Evolutionary conservation across 1,284 basidiomycete species (phyloP).

Genomic region (Puccinia sorghi): DNA sequence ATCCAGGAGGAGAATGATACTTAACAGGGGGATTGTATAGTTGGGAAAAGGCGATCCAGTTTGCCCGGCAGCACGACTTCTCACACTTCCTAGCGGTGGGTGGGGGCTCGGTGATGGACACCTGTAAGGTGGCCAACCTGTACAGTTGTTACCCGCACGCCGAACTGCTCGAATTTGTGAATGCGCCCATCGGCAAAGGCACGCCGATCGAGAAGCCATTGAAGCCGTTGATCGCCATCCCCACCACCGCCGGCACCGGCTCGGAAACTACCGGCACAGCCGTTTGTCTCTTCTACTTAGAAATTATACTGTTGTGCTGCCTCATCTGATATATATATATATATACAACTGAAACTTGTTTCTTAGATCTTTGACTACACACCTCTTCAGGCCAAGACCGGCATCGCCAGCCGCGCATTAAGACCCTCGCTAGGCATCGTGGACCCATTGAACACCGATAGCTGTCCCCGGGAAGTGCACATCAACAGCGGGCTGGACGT

Average conservation of each 20-base stretch:
- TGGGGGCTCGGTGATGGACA: conserved; percentile 94
- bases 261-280: conserved; percentile 97
- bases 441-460: conserved; percentile 80
- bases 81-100: conserved; percentile 93
- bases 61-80: conserved; percentile 80
- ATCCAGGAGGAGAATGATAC: too few species aligned
- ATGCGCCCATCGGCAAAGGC: conserved; percentile 92
- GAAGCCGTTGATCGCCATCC: conserved; percentile 84
- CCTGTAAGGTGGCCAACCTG: conserved; percentile 87
- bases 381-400: conserved; percentile 88
- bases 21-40: too few species aligned
- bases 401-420: conserved; percentile 86
- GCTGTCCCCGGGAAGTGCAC: conserved; percentile 80
- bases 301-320: too few species aligned
- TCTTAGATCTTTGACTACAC: conserved; percentile 77
- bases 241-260: conserved; percentile 96
- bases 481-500: conserved; percentile 91
- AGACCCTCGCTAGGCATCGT: conserved; percentile 86
- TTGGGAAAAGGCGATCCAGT: conserved; percentile 81
- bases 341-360: too few species aligned
- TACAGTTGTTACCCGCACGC: conserved; percentile 78
- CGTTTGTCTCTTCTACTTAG: conserved; percentile 17
- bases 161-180: conserved; percentile 87
- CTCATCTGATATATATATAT: too few species aligned
- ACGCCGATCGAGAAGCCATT: conserved; percentile 75